Evolutionary conservation across 106 monocot species (phyloP).

Genomic region (Dendrobium officinale): DNA sequence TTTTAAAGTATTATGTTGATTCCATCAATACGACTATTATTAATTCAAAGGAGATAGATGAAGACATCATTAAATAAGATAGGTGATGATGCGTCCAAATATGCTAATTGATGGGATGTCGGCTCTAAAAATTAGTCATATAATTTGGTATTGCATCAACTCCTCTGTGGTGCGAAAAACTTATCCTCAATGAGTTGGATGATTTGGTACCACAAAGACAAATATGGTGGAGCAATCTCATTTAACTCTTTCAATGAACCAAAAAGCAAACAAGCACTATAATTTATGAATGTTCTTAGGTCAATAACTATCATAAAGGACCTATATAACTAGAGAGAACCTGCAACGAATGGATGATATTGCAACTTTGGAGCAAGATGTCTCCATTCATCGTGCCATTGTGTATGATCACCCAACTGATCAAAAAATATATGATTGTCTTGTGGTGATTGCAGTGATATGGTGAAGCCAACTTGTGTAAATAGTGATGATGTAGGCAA

Average conservation of each 20-base stretch:
- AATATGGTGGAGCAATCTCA: background rate
- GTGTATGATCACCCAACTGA: background rate
- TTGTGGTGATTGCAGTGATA: no score
- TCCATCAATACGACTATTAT: background rate
- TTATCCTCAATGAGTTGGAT: background rate
- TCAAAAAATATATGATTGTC: no score
- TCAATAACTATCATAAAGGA: background rate
- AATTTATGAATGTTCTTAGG: background rate
- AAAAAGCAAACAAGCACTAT: background rate
- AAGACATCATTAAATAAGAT: background rate
- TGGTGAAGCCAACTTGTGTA: no score
- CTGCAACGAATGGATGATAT: background rate
- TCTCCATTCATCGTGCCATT: background rate
- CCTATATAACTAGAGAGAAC: background rate
- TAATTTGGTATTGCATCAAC: background rate
- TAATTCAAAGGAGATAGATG: background rate
- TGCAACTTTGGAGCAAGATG: background rate
- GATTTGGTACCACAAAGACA: background rate
- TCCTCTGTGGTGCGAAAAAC: background rate
- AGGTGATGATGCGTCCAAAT: background rate
- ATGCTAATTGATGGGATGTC: background rate
- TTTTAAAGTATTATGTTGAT: background rate
- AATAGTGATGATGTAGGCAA: no score
- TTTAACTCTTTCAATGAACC: background rate
- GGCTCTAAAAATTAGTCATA: background rate